Evolutionary conservation across 2,329 filamentous ascomycete genomes (phyloP).

Genomic region (Fusarium torulosum): DNA sequence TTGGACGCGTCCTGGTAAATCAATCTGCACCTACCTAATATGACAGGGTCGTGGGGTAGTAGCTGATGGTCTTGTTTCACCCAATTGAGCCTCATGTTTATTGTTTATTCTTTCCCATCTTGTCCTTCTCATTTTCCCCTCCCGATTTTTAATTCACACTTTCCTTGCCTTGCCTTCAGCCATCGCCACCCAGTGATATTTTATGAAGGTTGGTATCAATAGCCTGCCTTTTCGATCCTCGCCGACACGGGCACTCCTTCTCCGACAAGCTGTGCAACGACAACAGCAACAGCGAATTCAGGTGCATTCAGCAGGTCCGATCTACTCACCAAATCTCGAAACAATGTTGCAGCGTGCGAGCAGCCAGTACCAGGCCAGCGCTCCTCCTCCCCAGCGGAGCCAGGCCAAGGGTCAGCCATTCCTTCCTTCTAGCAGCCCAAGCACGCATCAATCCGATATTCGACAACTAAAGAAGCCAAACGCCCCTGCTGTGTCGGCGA

Average conservation of each 20-base stretch:
- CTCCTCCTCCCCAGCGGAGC: conserved; percentile 50
- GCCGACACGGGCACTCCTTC: conserved; percentile 50
- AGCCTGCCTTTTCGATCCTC: conserved; percentile 54
- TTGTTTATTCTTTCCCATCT: conserved; percentile 5
- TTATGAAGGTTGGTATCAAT: conserved; percentile 54
- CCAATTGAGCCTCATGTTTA: conserved; percentile 8
- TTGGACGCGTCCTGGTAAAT: conserved; percentile 35
- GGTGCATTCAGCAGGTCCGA: conserved; percentile 38
- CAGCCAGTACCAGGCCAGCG: conserved; percentile 55
- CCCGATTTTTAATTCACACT: neutral
- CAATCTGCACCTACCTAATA: conserved; percentile 8
- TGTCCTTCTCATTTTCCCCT: neutral
- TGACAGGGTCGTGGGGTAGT: conserved; percentile 25
- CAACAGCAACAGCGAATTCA: conserved; percentile 40
- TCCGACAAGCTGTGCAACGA: conserved; percentile 41
- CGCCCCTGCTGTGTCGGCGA: conserved; percentile 57
- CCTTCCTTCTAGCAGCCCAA: conserved; percentile 69
- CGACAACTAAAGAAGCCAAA: conserved; percentile 63
- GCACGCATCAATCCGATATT: conserved; percentile 60
- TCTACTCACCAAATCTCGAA: conserved; percentile 36
- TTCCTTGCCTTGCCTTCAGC: neutral
- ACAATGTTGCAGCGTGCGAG: conserved; percentile 56
- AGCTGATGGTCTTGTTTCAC: conserved; percentile 7
- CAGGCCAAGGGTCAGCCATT: conserved; percentile 62
- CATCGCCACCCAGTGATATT: conserved; percentile 35